A percentile compares a stretch with the other conserved stretches of the same genome.
These are phyloP conservation scores for Gamsiella multidivaricata DNA, from an alignment of 192 early-diverging fungal genomes.

Conservation along the genomic window DNA sequence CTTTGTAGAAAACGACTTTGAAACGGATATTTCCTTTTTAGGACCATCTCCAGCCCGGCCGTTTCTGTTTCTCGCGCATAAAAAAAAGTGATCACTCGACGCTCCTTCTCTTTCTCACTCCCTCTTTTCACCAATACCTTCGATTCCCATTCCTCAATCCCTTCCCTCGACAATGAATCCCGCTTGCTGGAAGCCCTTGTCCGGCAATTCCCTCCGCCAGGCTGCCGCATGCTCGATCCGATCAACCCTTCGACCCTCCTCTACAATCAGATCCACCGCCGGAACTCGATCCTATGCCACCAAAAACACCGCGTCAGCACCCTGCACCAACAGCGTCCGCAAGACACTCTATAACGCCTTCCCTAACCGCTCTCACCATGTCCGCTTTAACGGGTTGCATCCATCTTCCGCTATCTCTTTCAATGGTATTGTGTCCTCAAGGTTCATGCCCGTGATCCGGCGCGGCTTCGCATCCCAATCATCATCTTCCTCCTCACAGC, in stretches of 20 bases:
- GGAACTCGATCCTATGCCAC: constrained; percentile 13
- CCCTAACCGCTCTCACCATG: not conserved
- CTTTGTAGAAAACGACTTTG: no score
- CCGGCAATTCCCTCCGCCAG: constrained; percentile 8
- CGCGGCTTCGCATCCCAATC: constrained; percentile 27
- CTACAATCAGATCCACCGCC: not conserved
- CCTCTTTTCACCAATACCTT: not conserved
- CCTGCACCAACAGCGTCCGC: constrained; percentile 36
- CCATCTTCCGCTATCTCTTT: not conserved
- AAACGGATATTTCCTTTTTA: constrained; percentile 22
- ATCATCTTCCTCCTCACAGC: not conserved
- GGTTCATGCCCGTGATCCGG: constrained; percentile 26
- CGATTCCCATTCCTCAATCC: not conserved
- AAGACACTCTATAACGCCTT: constrained; percentile 18
- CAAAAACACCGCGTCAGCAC: not conserved
- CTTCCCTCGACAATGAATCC: constrained; percentile 9
- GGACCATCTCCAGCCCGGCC: not conserved
- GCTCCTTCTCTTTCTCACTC: not conserved
- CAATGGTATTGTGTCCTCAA: not conserved
- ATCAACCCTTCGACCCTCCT: not conserved
- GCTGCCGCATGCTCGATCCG: constrained; percentile 9
- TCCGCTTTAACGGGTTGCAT: not conserved
- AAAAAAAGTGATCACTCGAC: constrained; percentile 8
- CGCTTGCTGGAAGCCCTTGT: constrained; percentile 4
- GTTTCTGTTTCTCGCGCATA: not conserved